Percentiles rank a stretch among this genome's conserved stretches.
phyloP scores from a whole-genome alignment of 768 basidiomycete species.

The Baorangia bicolor region DNA sequence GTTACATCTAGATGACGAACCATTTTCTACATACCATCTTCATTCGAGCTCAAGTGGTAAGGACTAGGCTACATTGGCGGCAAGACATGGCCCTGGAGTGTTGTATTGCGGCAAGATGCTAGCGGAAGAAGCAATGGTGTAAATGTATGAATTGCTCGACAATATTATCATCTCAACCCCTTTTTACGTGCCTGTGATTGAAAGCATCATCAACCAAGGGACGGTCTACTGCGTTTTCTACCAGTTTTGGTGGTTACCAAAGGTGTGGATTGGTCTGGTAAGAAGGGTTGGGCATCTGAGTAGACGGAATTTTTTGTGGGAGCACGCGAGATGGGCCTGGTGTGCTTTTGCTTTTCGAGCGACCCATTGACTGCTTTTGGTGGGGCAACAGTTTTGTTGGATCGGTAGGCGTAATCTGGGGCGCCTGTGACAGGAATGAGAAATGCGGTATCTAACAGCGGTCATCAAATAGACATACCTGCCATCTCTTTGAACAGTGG shows the following conservation, averaged over 20 bases:
- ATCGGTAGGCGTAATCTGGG: constrained; percentile 25
- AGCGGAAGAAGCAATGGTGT: constrained; percentile 26
- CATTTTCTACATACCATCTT: constrained; percentile 28
- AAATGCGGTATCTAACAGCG: background rate
- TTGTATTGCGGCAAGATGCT: constrained; percentile 28
- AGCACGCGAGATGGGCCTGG: constrained; percentile 10
- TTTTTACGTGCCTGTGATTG: constrained; percentile 14
- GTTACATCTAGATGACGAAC: constrained; percentile 17
- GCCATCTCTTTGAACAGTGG: constrained; percentile 57
- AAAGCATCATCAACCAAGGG: constrained; percentile 25
- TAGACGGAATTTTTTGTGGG: constrained; percentile 21
- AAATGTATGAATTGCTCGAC: constrained; percentile 30
- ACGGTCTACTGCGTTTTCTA: constrained; percentile 35
- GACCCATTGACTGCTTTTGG: constrained; percentile 18
- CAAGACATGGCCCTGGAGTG: constrained; percentile 19
- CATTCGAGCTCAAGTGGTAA: constrained; percentile 10
- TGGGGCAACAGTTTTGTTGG: constrained; percentile 6
- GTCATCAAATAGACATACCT: constrained; percentile 35
- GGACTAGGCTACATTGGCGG: constrained; percentile 31
- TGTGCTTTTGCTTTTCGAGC: constrained; percentile 14
- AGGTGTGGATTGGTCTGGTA: constrained; percentile 14
- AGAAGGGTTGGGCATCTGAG: constrained; percentile 11
- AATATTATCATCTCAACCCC: constrained; percentile 21
- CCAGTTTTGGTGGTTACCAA: constrained; percentile 21
- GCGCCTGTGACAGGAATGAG: constrained; percentile 16